Evolutionary conservation across 768 basidiomycete species (phyloP).

Genomic region (Gelatoporia subvermispora): DNA sequence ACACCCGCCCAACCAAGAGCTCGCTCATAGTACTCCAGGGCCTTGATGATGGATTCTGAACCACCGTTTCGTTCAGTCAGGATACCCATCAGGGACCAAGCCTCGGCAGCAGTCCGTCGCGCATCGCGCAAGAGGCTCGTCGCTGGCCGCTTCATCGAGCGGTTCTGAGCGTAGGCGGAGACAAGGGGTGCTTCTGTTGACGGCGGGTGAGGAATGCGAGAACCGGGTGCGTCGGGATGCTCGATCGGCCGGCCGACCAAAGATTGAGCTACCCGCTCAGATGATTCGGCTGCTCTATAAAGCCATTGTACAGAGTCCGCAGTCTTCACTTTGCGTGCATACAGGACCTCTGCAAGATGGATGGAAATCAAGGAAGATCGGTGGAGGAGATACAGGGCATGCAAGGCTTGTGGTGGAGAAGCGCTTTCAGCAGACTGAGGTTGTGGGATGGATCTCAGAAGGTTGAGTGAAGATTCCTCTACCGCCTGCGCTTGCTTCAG

Average conservation of each 20-base stretch:
- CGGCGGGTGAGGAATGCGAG: conserved; percentile 31
- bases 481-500: conserved; percentile 49
- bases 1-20: conserved; percentile 67
- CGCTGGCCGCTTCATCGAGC: conserved; percentile 51
- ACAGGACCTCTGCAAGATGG: conserved; percentile 69
- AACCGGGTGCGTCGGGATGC: conserved; percentile 30
- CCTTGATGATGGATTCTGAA: conserved; percentile 30
- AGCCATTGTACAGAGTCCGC: conserved; percentile 51
- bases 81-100: conserved; percentile 71
- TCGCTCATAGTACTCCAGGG: conserved; percentile 61
- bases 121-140: conserved; percentile 60
- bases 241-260: conserved; percentile 41
- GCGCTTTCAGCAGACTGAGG: conserved; percentile 38
- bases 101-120: conserved; percentile 64
- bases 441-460: conserved; percentile 50
- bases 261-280: conserved; percentile 56
- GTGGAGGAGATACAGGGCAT: conserved; percentile 63
- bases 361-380: conserved; percentile 69
- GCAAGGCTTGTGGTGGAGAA: conserved; percentile 56
- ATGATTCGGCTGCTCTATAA: conserved; percentile 57
- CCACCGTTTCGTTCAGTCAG: conserved; percentile 43
- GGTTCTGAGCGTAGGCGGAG: conserved; percentile 40
- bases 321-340: conserved; percentile 40
- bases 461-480: conserved; percentile 49
- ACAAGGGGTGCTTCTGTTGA: conserved; percentile 38